phyloP scores from a whole-genome alignment of 2,329 filamentous ascomycete species.

The Aureobasidium namibiae region DNA sequence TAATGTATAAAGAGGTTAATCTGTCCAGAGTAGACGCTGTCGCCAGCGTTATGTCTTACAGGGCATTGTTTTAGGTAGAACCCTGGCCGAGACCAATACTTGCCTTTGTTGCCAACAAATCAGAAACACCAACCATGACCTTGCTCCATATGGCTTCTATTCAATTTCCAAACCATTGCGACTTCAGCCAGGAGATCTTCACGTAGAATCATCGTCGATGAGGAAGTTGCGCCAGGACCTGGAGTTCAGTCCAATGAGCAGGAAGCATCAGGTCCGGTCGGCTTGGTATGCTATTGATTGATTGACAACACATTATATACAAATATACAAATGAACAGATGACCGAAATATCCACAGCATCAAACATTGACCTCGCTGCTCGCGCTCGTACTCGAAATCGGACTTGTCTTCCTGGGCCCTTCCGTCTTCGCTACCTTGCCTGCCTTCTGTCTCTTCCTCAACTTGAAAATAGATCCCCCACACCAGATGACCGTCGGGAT shows the following conservation, averaged over 20 bases:
- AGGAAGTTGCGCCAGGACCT: conserved; percentile 12
- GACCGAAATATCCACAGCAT: not conserved
- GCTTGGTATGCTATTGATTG: not conserved
- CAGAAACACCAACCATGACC: not conserved
- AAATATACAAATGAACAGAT: not conserved
- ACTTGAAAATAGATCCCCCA: conserved; percentile 43
- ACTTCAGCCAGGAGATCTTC: not conserved
- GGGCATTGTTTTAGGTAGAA: not conserved
- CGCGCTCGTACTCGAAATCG: not conserved
- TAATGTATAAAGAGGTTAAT: no score
- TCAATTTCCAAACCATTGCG: no score
- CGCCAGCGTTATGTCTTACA: not conserved
- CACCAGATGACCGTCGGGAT: conserved; percentile 47
- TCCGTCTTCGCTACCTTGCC: not conserved
- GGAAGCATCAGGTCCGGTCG: not conserved
- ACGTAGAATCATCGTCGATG: not conserved
- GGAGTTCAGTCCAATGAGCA: not conserved
- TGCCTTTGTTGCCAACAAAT: not conserved
- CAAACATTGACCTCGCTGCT: not conserved
- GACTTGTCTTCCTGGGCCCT: not conserved
- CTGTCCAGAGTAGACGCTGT: no score
- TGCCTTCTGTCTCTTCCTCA: conserved; percentile 11
- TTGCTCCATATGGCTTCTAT: no score
- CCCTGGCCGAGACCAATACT: not conserved
- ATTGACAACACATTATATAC: not conserved